A percentile compares a stretch with the other conserved stretches of the same genome.
phyloP scores from a whole-genome alignment of 768 basidiomycete species.

The Russula abietina region DNA sequence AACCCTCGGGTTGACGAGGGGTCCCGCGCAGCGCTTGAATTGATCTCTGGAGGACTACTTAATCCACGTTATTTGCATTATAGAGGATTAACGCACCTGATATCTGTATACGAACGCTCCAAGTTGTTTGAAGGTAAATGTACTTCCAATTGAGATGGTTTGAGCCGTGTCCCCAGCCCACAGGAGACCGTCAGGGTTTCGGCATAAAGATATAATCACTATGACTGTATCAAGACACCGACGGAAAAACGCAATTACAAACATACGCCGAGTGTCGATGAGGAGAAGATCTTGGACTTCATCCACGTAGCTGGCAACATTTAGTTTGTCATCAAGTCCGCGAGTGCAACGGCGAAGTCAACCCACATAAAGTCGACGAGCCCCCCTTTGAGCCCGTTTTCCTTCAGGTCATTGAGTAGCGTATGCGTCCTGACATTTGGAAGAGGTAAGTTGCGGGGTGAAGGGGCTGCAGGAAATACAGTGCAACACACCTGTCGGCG shows the following conservation, averaged over 20 bases:
- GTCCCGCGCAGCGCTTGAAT: slow-evolving; percentile 11
- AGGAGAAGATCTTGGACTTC: slow-evolving; percentile 70
- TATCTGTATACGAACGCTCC: slow-evolving; percentile 59
- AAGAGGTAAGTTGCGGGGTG: not conserved
- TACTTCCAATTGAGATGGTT: slow-evolving; percentile 66
- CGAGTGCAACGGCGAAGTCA: too few relatives aligned
- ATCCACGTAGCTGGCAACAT: slow-evolving; percentile 52
- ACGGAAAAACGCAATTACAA: not conserved
- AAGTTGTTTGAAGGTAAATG: slow-evolving; percentile 65
- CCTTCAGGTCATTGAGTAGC: slow-evolving; percentile 37
- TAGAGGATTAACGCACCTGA: slow-evolving; percentile 36
- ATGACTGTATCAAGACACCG: not conserved
- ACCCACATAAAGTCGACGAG: slow-evolving; percentile 53
- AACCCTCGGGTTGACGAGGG: slow-evolving; percentile 34
- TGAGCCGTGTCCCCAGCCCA: slow-evolving; percentile 82
- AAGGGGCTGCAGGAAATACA: not conserved
- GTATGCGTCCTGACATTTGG: slow-evolving; percentile 42
- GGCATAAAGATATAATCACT: slow-evolving; percentile 59
- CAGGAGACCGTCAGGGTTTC: slow-evolving; percentile 60
- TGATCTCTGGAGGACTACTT: not conserved
- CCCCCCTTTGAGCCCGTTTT: slow-evolving; percentile 33
- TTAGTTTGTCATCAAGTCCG: too few relatives aligned
- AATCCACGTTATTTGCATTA: not conserved
- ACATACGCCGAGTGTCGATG: slow-evolving; percentile 54
- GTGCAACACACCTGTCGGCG: slow-evolving; percentile 47